Percentiles rank a stretch among this genome's conserved stretches.
These are phyloP conservation scores for Corynascus novoguineensis DNA, from an alignment of 495 filamentous ascomycete genomes.

Conservation along the genomic window DNA sequence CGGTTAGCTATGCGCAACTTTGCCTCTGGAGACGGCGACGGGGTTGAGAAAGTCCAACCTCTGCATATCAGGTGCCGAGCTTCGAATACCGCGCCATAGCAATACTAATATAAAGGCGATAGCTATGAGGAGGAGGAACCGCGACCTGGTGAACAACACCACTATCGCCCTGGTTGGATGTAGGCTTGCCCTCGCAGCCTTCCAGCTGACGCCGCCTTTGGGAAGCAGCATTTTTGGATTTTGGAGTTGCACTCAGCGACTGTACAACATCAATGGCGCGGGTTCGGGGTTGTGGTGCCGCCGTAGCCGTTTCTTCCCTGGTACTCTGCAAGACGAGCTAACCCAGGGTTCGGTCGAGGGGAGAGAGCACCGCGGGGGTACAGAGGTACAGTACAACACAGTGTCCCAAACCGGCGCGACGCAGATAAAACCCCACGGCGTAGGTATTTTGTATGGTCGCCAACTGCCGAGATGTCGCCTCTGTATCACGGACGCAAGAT, in stretches of 20 bases:
- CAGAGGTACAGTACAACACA: neutral
- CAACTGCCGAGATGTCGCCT: neutral
- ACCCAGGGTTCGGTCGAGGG: neutral
- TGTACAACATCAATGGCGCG: conserved; percentile 20
- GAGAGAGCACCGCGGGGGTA: neutral
- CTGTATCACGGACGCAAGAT: neutral
- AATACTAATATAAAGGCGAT: conserved; percentile 69
- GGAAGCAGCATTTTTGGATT: conserved; percentile 57
- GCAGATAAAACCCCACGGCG: neutral
- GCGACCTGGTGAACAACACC: conserved; percentile 68
- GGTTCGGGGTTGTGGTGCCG: conserved; percentile 8
- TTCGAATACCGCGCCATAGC: conserved; percentile 83
- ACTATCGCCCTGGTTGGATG: conserved; percentile 78
- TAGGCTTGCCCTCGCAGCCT: conserved; percentile 73
- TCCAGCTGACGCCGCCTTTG: conserved; percentile 89
- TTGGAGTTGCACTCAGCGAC: conserved; percentile 35
- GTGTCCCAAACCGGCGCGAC: neutral
- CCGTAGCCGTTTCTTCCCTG: conserved; percentile 4
- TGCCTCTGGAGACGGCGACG: neutral
- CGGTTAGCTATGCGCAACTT: conserved; percentile 9
- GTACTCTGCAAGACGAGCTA: neutral
- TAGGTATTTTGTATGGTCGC: neutral
- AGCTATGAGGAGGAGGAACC: conserved; percentile 71
- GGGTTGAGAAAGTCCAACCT: conserved; percentile 52
- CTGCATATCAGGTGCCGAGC: conserved; percentile 82